Conservation (phyloP, 2,329 filamentous ascomycete genomes). For the Penicillium freii region DNA sequence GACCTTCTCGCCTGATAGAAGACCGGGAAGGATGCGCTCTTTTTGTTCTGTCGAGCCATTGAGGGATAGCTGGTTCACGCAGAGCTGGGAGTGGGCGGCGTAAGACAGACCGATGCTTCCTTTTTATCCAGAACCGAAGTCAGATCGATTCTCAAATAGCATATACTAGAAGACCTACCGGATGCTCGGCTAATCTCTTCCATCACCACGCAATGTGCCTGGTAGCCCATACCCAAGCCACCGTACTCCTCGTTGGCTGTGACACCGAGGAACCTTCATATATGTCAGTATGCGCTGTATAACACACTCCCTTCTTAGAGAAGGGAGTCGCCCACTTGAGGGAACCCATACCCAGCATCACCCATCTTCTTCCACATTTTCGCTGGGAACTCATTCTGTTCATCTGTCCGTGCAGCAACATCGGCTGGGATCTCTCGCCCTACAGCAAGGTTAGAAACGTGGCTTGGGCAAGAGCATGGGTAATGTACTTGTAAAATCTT, state of each 20-base stretch:
- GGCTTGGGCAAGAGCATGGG: background rate
- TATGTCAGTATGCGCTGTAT: slow-evolving; percentile 1
- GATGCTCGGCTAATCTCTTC: slow-evolving; percentile 90
- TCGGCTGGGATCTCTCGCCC: slow-evolving; percentile 82
- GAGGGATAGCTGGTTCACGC: slow-evolving; percentile 92
- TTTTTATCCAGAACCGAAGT: slow-evolving; percentile 11
- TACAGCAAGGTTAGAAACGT: slow-evolving; percentile 20
- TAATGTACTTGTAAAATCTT: slow-evolving; percentile 70
- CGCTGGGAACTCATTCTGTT: slow-evolving; percentile 79
- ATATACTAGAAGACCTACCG: slow-evolving; percentile 44
- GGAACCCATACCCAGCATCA: slow-evolving; percentile 63
- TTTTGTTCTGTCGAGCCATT: slow-evolving; percentile 83
- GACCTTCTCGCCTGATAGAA: slow-evolving; percentile 77
- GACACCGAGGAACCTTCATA: slow-evolving; percentile 73
- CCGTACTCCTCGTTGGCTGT: slow-evolving; percentile 92
- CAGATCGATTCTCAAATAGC: background rate
- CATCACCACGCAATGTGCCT: slow-evolving; percentile 93
- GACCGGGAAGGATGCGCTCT: slow-evolving; percentile 70
- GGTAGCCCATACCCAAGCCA: slow-evolving; percentile 87
- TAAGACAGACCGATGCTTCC: slow-evolving; percentile 71
- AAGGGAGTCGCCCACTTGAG: background rate
- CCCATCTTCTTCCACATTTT: slow-evolving; percentile 94
- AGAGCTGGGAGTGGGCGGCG: slow-evolving; percentile 92
- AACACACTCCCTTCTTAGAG: background rate
- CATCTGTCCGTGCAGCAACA: slow-evolving; percentile 78